Conservation (phyloP, 2,329 filamentous ascomycete genomes). For the Arachnopeziza araneosa region DNA sequence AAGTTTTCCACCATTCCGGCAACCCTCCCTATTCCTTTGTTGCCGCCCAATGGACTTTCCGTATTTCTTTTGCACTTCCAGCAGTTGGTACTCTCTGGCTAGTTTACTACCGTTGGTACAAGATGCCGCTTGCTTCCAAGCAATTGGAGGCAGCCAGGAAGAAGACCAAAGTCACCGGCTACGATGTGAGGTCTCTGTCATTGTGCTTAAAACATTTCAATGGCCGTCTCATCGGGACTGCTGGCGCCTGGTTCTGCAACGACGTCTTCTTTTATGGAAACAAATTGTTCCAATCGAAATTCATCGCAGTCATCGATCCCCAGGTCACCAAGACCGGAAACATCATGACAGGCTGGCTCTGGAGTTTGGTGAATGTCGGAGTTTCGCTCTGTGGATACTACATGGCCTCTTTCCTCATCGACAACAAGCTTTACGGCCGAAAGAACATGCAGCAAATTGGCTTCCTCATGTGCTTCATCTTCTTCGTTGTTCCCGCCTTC, state of each 20-base stretch:
- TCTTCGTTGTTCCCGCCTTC: conserved; percentile 90
- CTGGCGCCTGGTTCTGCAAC: conserved; percentile 90
- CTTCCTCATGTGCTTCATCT: conserved; percentile 87
- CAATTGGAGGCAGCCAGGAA: conserved; percentile 79
- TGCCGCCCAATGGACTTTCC: conserved; percentile 86
- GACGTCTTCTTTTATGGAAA: conserved; percentile 99
- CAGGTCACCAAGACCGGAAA: conserved; percentile 47
- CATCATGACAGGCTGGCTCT: conserved; percentile 83
- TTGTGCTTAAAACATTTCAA: conserved; percentile 80
- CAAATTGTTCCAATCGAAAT: conserved; percentile 92
- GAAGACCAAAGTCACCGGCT: conserved; percentile 82
- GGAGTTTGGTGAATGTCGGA: conserved; percentile 86
- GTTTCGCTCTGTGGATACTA: conserved; percentile 89
- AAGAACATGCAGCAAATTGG: conserved; percentile 96
- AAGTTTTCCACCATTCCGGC: conserved; percentile 69
- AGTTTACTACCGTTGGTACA: conserved; percentile 91
- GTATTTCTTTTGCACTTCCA: conserved; percentile 85
- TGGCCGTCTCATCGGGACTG: conserved; percentile 77
- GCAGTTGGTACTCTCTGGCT: conserved; percentile 90
- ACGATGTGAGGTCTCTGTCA: conserved; percentile 78
- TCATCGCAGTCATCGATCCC: conserved; percentile 76
- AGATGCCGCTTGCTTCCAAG: conserved; percentile 85
- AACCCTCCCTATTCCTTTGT: conserved; percentile 67
- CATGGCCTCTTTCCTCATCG: conserved; percentile 51
- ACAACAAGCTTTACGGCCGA: conserved; percentile 73